Evolutionary conservation across 2,329 filamentous ascomycete genomes (phyloP).

Genomic region (Epichloe typhina): DNA sequence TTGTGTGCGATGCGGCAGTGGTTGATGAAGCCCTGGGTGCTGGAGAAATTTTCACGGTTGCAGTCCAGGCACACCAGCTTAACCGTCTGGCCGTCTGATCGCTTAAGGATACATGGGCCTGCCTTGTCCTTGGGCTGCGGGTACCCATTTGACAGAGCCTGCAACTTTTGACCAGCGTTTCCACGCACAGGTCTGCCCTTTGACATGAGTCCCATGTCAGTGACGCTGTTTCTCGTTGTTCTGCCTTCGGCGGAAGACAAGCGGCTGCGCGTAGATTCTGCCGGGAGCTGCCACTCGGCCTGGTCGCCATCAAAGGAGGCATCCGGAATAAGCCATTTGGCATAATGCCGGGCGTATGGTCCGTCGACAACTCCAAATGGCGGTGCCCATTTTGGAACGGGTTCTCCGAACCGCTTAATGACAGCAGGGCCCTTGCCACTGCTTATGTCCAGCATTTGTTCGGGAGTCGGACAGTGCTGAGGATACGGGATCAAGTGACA

Average conservation of each 20-base stretch:
- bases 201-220: conserved; percentile 25
- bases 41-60: conserved; percentile 81
- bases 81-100: conserved; percentile 73
- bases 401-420: conserved; percentile 45
- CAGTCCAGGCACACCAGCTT: conserved; percentile 87
- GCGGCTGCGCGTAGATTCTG: conserved; percentile 30
- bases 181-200: conserved; percentile 38
- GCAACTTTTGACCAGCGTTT: conserved; percentile 46
- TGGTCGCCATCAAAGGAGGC: conserved; percentile 65
- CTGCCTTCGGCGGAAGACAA: conserved; percentile 50
- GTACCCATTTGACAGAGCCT: conserved; percentile 57
- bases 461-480: conserved; percentile 50
- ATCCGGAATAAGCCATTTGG: conserved; percentile 88
- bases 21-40: conserved; percentile 98
- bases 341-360: conserved; percentile 87
- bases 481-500: conserved; percentile 90
- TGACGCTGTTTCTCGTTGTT: conserved; percentile 62
- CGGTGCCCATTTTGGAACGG: conserved; percentile 63
- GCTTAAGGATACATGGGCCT: conserved; percentile 72
- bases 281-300: conserved; percentile 30
- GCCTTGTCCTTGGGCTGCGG: conserved; percentile 66
- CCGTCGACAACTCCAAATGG: conserved; percentile 87
- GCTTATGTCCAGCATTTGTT: conserved; percentile 57
- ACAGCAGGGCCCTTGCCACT: conserved; percentile 62
- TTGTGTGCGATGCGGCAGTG: conserved; percentile 95